Percentiles rank a stretch among this genome's conserved stretches.
Conservation (phyloP, 2,329 filamentous ascomycete genomes). For the Pseudopithomyces maydicus region DNA sequence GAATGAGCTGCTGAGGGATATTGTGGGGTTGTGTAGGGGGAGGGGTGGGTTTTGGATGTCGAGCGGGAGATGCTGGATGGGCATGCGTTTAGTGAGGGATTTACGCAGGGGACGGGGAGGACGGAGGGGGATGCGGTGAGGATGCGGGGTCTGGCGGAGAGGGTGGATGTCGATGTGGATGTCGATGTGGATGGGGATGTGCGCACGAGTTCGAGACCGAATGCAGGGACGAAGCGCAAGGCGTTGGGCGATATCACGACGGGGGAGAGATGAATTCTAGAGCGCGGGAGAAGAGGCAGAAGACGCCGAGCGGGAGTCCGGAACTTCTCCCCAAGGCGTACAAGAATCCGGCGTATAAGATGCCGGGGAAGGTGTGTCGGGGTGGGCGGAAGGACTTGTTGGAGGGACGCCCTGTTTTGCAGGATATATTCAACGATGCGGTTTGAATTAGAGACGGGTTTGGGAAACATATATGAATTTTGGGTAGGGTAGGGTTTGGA, state of each 20-base stretch:
- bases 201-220: constrained; percentile 25
- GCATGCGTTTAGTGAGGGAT: constrained; percentile 69
- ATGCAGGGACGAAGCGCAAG: constrained; percentile 41
- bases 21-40: constrained; percentile 77
- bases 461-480: no score
- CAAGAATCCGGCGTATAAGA: constrained; percentile 57
- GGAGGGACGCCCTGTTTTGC: constrained; percentile 70
- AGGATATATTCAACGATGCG: constrained; percentile 73
- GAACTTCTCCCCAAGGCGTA: constrained; percentile 41
- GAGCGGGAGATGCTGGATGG: constrained; percentile 65
- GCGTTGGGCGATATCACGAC: constrained; percentile 29
- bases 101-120: constrained; percentile 42
- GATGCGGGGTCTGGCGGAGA: background rate
- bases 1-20: constrained; percentile 75
- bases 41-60: constrained; percentile 81
- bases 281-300: constrained; percentile 23
- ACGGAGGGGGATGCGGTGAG: constrained; percentile 8
- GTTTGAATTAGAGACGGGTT: no score
- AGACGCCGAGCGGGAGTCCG: constrained; percentile 26
- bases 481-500: no score
- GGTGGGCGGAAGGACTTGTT: constrained; percentile 62
- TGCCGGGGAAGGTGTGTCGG: constrained; percentile 65
- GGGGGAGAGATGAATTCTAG: constrained; percentile 15
- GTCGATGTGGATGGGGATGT: no score
- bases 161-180: no score